Conservation (phyloP, 805 yeast genomes). For the Soucietia sequanensis region DNA sequence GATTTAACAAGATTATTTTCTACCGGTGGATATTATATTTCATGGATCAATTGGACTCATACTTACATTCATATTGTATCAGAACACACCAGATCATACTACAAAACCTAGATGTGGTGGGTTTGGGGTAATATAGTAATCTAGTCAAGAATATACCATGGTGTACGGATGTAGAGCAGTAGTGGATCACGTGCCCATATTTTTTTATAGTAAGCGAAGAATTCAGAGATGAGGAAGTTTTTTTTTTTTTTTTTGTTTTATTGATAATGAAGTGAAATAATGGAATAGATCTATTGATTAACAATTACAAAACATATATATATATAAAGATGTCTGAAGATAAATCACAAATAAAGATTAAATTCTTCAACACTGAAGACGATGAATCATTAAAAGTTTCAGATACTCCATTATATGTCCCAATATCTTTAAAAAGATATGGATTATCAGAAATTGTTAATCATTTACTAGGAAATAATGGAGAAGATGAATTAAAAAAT, state of each 20-base stretch:
- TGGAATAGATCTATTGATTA: background rate
- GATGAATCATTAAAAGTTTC: conserved; percentile 66
- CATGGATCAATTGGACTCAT: no score
- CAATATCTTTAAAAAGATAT: conserved; percentile 79
- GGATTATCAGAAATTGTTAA: conserved; percentile 95
- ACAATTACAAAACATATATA: background rate
- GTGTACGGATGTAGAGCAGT: no score
- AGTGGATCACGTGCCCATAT: conserved; percentile 2
- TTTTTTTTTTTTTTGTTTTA: no score
- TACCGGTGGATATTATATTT: no score
- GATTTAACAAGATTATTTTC: no score
- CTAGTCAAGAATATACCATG: no score
- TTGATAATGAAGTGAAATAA: conserved; percentile 2
- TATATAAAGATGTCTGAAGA: conserved; percentile 25
- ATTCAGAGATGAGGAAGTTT: conserved; percentile 2
- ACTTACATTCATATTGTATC: no score
- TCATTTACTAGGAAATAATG: conserved; percentile 60
- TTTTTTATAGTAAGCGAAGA: conserved; percentile 1
- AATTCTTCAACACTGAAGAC: conserved; percentile 82
- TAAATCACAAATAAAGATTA: conserved; percentile 73
- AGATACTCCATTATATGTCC: conserved; percentile 85
- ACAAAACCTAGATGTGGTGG: no score
- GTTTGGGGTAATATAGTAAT: no score
- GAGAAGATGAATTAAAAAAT: conserved; percentile 39
- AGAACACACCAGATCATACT: no score